phyloP scores from a whole-genome alignment of 768 basidiomycete genomes.

The Leccinum variicolor region DNA sequence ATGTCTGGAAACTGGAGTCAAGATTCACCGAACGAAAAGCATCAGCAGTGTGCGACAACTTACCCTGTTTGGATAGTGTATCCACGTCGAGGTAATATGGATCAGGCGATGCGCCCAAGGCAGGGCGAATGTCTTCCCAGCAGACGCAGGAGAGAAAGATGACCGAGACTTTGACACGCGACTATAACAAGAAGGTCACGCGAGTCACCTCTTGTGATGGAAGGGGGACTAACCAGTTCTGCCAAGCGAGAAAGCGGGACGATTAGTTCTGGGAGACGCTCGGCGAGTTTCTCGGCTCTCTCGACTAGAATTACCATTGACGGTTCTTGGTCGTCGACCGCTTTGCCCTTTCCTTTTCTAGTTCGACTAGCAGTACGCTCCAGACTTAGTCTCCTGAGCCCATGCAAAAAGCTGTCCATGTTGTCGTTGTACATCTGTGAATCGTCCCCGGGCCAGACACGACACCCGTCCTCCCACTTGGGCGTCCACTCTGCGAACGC shows the following conservation, averaged over 20 bases:
- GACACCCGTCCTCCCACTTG: constrained; percentile 58
- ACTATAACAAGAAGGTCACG: constrained; percentile 38
- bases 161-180: constrained; percentile 54
- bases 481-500: constrained; percentile 52
- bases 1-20: constrained; percentile 23
- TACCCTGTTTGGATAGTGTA: constrained; percentile 56
- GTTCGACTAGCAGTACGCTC: constrained; percentile 16
- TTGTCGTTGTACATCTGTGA: constrained; percentile 56
- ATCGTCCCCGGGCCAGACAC: constrained; percentile 49
- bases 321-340: constrained; percentile 18
- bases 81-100: constrained; percentile 64
- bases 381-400: constrained; percentile 42
- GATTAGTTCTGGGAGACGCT: constrained; percentile 58
- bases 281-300: constrained; percentile 63
- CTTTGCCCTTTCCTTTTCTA: constrained; percentile 33
- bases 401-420: constrained; percentile 69
- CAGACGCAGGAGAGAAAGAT: constrained; percentile 61
- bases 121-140: constrained; percentile 74
- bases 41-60: constrained; percentile 8
- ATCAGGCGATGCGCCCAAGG: constrained; percentile 66
- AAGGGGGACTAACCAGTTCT: constrained; percentile 55
- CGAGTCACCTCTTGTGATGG: neutral
- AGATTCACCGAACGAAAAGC: neutral
- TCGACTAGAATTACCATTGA: constrained; percentile 61
- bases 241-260: constrained; percentile 68